Evolutionary conservation across 306 rosid species (phyloP), one percentile per base, ranked within the genome.

Genomic region (Vachellia collinsii): DNA sequence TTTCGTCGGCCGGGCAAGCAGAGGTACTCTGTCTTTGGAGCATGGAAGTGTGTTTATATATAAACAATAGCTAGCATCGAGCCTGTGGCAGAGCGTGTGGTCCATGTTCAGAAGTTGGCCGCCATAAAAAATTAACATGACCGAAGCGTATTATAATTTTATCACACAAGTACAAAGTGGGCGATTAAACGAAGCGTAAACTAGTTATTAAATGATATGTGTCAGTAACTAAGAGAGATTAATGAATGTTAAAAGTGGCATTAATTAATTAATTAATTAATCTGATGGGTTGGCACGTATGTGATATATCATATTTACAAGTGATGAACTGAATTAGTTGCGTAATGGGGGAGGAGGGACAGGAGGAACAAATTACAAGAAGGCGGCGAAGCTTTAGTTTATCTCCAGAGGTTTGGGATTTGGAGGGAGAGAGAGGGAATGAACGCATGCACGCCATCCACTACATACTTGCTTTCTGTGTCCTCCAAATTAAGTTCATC

Each of bases 391-490:
- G 82, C 78, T 71, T 72, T 83, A 39, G 23, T 53, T 74, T 69
- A 7, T 20, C 19, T 70, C 71, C 77, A 77, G 80, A 73, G 88
- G 80, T 85, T 73, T 53, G 73, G 77, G 39, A 0, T 50, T 80
- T 71, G 67, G 70, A 77, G 77, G 38, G 82, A 74, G 54, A 2
- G 34, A 2, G 34, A 2, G 34, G 34, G 34, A 29, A 29, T 29
- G 34, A 81, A 85, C 77, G 11, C 83, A 48, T 74, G 17, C 83
- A 41, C 63, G 74, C 88, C 85, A 77, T 81, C 85, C 88, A 19
- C 85, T 58, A 38, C 73, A 20, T 56, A 41, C 29, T 70, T 80
- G 1, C 74, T 42, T 41, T 50, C 56, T 50, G 56, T 50, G 56
- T 16, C 6, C 19, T 50, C 1, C 17, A 1, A 50, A 50, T 50